These are phyloP conservation scores for Cordyceps pruinosa DNA, from an alignment of 2,329 filamentous ascomycete genomes.

Conservation along the genomic window DNA sequence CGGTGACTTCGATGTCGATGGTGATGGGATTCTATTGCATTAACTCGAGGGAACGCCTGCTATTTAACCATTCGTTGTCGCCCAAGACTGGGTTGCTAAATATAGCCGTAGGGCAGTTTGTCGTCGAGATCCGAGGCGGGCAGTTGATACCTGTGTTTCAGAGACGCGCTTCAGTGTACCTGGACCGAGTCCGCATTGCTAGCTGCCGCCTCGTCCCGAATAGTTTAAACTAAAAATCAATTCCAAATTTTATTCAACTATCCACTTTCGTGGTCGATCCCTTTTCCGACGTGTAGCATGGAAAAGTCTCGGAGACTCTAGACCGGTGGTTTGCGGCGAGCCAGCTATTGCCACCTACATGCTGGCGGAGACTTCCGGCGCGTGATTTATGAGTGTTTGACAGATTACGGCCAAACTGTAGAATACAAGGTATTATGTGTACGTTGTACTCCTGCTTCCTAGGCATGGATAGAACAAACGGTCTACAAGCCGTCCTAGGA, in stretches of 20 bases:
- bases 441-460: no score
- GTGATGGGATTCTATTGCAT: neutral
- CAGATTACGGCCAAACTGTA: no score
- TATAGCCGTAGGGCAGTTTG: neutral
- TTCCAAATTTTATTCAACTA: neutral
- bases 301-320: neutral
- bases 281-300: neutral
- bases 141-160: conserved; percentile 7
- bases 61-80: neutral
- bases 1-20: neutral
- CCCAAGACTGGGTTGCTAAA: neutral
- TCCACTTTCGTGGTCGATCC: neutral
- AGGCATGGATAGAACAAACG: no score
- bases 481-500: no score
- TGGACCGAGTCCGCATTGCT: neutral
- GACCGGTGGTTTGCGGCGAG: neutral
- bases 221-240: neutral
- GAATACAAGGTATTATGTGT: no score
- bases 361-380: no score
- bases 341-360: neutral
- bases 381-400: no score
- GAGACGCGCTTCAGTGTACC: neutral
- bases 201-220: neutral
- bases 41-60: neutral
- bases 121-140: neutral